phyloP scores from a whole-genome alignment of 129 eudicot species.

The Saussurea involucrata region DNA sequence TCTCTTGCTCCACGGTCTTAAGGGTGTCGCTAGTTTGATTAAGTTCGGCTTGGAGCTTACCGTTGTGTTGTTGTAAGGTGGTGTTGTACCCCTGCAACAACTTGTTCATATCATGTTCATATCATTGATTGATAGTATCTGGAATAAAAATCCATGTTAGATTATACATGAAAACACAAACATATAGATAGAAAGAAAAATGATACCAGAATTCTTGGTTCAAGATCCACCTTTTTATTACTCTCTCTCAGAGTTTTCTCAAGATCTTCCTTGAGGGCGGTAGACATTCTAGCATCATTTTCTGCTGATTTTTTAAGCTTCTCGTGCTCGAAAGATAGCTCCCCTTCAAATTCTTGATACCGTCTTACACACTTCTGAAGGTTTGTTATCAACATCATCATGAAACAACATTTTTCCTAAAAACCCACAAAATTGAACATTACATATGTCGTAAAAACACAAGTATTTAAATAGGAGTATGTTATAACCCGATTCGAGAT shows the following conservation, averaged over 20 bases:
- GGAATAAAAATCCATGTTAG: constrained; percentile 3
- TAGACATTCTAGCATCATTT: constrained; percentile 69
- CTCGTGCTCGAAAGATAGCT: constrained; percentile 56
- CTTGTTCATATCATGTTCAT: too few relatives aligned
- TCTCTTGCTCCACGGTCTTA: constrained; percentile 76
- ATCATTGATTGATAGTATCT: constrained; percentile 73
- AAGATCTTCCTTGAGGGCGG: constrained; percentile 78
- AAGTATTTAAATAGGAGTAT: too few relatives aligned
- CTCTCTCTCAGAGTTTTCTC: constrained; percentile 63
- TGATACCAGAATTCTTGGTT: neutral
- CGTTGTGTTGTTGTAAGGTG: constrained; percentile 84
- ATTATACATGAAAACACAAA: neutral
- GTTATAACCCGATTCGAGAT: too few relatives aligned
- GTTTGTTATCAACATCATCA: constrained; percentile 65
- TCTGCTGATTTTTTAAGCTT: constrained; percentile 56
- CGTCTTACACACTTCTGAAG: constrained; percentile 76
- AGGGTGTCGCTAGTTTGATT: constrained; percentile 72
- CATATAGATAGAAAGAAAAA: neutral
- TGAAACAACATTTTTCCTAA: constrained; percentile 81
- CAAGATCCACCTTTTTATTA: constrained; percentile 60
- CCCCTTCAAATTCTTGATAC: constrained; percentile 73
- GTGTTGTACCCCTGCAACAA: constrained; percentile 85
- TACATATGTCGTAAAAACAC: neutral
- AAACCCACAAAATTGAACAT: neutral
- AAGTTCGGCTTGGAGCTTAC: constrained; percentile 86